Percentiles rank a stretch among this genome's conserved stretches.
Conservation (phyloP, 192 early-diverging fungal species). For the Cladochytrium replicatum region DNA sequence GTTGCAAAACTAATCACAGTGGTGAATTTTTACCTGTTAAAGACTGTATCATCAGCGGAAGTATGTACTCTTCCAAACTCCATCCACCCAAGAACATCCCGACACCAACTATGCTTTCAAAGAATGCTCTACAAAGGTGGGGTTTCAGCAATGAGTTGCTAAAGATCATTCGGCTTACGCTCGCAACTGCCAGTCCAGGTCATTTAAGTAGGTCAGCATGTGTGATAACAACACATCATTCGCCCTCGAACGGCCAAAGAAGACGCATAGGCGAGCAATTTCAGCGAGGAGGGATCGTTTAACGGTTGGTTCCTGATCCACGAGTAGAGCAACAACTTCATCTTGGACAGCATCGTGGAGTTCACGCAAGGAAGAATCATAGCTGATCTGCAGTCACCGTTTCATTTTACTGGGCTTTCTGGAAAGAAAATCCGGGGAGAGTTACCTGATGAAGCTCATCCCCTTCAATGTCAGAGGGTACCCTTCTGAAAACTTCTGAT, state of each 20-base stretch:
- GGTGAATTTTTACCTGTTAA: conserved; percentile 43
- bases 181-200: conserved; percentile 87
- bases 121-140: conserved; percentile 72
- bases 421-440: neutral
- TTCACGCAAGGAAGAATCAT: conserved; percentile 62
- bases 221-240: conserved; percentile 81
- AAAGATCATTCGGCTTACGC: conserved; percentile 34
- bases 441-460: conserved; percentile 26
- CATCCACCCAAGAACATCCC: conserved; percentile 77
- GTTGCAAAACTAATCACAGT: too few species aligned
- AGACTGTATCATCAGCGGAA: conserved; percentile 84
- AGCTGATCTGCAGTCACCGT: conserved; percentile 42
- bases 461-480: conserved; percentile 32
- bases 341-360: conserved; percentile 73
- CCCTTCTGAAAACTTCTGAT: conserved; percentile 46
- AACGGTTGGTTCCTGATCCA: conserved; percentile 69
- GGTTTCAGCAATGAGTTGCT: neutral
- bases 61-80: conserved; percentile 83
- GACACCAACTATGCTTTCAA: conserved; percentile 84
- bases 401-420: neutral
- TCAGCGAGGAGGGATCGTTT: conserved; percentile 77
- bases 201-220: conserved; percentile 95
- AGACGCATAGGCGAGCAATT: conserved; percentile 69
- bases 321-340: conserved; percentile 66
- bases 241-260: conserved; percentile 70